Base-by-base conservation (phyloP, 2,329 filamentous ascomycete genomes). In the Beauveria varroae region DNA sequence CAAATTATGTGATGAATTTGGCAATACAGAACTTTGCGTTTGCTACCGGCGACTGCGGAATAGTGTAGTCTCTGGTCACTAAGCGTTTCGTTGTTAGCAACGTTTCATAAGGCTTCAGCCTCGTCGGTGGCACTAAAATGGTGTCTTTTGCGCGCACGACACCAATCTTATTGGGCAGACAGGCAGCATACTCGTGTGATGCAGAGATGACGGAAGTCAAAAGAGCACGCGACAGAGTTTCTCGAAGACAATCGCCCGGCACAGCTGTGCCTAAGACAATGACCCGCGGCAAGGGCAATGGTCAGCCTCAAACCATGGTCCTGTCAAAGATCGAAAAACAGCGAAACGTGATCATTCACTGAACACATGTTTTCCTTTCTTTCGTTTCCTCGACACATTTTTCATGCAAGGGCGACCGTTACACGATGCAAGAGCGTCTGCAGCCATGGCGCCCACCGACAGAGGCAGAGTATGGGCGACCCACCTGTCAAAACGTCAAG, bases 401-500 rank as follows among this genome's bases (percentile, higher is more conserved):
- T 12, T 41, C 18, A 47, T 28, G 57, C 40, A 47, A 40, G 14
- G n/a, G 50, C 49, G 28, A 14, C 49, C 57, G 57, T 54, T 47
- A 10, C 30, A 28, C 40, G 20, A 14, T 8, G 26, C 53, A 12
- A 22, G 22, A 34, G 40, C 24, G 37, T 52, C 30, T 44, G 16
- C 26, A 37, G 14, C 20, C 26, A 37, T 24, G 24, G 47, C 49
- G 28, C 10, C 20, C 40, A 40, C 49, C 20, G 28, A 60, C 50
- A 53, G 57, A 60, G 30, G 41, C 41, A 43, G 24, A 41, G 47
- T 22, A 44, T 41, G 24, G 40, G 40, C 14, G 50, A 60, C 57
- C 57, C 57, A 60, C 57, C 57, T 60, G 49, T 54, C 57, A 54
- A 60, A 60, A 22, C 26, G 40, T 47, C 40, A 44, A 60, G 41